Conservation (phyloP, 371 early-diverging fungal genomes). For the Nematocida minor region DNA sequence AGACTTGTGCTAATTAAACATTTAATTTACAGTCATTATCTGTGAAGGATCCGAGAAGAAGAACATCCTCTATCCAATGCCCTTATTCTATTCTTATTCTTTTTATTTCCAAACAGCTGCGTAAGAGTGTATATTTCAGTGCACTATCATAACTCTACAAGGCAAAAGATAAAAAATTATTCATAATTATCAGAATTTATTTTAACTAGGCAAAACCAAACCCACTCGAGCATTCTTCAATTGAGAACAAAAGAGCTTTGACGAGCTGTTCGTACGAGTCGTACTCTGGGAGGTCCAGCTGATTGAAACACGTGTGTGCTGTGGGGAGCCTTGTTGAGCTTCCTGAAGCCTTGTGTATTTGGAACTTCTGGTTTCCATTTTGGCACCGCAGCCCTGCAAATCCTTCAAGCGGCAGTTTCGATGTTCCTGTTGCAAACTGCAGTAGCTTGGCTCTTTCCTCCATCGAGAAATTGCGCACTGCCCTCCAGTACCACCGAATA, state of each 20-base stretch:
- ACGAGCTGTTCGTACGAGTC: conserved; percentile 81
- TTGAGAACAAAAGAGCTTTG: conserved; percentile 75
- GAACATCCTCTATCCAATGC: too few species aligned
- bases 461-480: conserved; percentile 86
- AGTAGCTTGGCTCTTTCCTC: conserved; percentile 89
- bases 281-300: conserved; percentile 88
- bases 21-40: too few species aligned
- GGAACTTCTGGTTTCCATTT: conserved; percentile 87
- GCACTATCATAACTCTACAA: too few species aligned
- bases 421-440: conserved; percentile 93
- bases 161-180: too few species aligned
- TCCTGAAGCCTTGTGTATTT: conserved; percentile 77
- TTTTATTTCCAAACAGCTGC: too few species aligned
- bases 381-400: conserved; percentile 84
- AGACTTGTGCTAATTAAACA: too few species aligned
- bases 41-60: too few species aligned
- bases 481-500: conserved; percentile 96
- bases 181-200: neutral
- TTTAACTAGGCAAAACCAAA: conserved; percentile 70
- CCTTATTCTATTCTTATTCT: too few species aligned
- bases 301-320: conserved; percentile 83
- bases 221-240: conserved; percentile 85
- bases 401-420: conserved; percentile 90
- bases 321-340: conserved; percentile 74
- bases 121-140: too few species aligned